Evolutionary conservation across 805 yeast species (phyloP).

Genomic region (Saccharomyces mikatae): DNA sequence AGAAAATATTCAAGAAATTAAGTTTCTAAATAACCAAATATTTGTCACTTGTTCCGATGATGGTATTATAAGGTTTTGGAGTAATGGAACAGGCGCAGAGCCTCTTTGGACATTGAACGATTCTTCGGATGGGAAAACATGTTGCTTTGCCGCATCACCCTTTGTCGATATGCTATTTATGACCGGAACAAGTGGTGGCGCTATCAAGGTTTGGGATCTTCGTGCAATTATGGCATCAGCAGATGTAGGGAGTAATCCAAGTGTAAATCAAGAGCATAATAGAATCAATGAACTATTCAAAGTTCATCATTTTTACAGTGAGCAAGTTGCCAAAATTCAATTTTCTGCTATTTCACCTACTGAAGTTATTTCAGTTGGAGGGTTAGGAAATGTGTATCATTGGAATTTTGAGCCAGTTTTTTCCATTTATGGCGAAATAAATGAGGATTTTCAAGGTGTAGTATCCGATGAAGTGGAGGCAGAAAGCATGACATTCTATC

Average conservation of each 20-base stretch:
- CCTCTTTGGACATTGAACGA: slow-evolving; percentile 18
- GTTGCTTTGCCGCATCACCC: slow-evolving; percentile 19
- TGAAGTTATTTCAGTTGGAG: slow-evolving; percentile 24
- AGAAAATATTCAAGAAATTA: slow-evolving; percentile 14
- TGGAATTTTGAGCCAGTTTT: slow-evolving; percentile 31
- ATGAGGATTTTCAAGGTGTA: not conserved
- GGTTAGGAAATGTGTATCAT: slow-evolving; percentile 26
- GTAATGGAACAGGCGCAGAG: slow-evolving; percentile 13
- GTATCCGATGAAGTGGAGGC: slow-evolving; percentile 1
- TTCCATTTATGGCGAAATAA: slow-evolving; percentile 31
- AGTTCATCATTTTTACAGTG: slow-evolving; percentile 20
- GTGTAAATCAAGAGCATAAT: not conserved
- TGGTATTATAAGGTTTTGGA: slow-evolving; percentile 23
- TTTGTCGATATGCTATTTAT: slow-evolving; percentile 20
- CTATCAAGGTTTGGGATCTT: slow-evolving; percentile 28
- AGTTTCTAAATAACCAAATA: slow-evolving; percentile 18
- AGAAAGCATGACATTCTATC: slow-evolving; percentile 20
- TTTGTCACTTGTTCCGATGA: slow-evolving; percentile 23
- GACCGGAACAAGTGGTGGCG: slow-evolving; percentile 26
- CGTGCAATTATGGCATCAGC: slow-evolving; percentile 16
- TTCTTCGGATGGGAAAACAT: slow-evolving; percentile 15
- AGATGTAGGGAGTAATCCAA: not conserved
- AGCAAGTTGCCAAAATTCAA: slow-evolving; percentile 19
- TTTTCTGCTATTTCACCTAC: slow-evolving; percentile 20
- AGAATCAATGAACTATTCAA: slow-evolving; percentile 12